Evolutionary conservation across 2,329 filamentous ascomycete genomes (phyloP).

Genomic region (Fulvia fulva): DNA sequence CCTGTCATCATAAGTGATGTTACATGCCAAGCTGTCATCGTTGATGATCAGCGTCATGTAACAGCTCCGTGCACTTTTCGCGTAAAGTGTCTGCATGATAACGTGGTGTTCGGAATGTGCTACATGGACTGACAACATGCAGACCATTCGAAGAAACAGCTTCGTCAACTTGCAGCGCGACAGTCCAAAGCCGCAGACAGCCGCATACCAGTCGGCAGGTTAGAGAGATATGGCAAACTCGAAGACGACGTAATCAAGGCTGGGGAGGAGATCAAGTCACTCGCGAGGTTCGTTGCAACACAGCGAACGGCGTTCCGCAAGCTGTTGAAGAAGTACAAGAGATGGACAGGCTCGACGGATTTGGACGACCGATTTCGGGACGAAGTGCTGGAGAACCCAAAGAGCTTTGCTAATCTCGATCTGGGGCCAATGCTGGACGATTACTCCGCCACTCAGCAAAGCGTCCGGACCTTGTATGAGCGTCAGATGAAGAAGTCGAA

Average conservation of each 20-base stretch:
- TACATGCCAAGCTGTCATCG: neutral
- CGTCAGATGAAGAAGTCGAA: slow-evolving; percentile 24
- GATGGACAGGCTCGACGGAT: slow-evolving; percentile 73
- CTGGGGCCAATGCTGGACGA: slow-evolving; percentile 51
- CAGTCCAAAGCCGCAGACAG: slow-evolving; percentile 20
- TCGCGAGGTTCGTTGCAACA: slow-evolving; percentile 68
- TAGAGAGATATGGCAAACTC: slow-evolving; percentile 49
- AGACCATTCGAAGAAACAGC: slow-evolving; percentile 22
- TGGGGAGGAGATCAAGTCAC: slow-evolving; percentile 65
- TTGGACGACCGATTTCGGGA: slow-evolving; percentile 64
- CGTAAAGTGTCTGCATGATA: neutral
- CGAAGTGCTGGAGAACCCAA: slow-evolving; percentile 61
- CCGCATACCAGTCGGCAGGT: slow-evolving; percentile 41
- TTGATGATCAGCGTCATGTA: neutral
- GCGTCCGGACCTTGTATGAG: slow-evolving; percentile 44
- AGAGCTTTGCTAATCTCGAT: slow-evolving; percentile 68
- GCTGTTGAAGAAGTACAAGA: slow-evolving; percentile 81
- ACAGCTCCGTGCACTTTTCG: neutral
- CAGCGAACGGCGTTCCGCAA: slow-evolving; percentile 76
- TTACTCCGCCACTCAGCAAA: slow-evolving; percentile 46
- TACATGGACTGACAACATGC: neutral
- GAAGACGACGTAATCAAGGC: slow-evolving; percentile 54
- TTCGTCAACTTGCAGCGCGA: slow-evolving; percentile 25
- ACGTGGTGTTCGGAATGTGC: neutral
- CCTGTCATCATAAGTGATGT: neutral